Evolutionary conservation across 208 protist genomes (phyloP).

Genomic region (Wallacemonas sp.): DNA sequence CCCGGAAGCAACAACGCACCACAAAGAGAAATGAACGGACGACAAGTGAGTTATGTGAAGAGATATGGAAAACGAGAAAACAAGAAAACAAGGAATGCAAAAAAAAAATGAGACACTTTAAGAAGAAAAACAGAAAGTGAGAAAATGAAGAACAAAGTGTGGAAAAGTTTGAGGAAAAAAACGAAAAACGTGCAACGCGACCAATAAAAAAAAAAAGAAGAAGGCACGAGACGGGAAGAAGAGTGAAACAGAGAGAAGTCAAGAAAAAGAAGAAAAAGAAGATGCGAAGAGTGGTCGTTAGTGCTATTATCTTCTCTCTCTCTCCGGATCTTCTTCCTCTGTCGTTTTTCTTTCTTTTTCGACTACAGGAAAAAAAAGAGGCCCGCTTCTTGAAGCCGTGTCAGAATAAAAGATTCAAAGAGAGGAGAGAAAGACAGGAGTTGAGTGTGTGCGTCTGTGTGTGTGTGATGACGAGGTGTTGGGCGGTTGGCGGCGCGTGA

Average conservation of each 20-base stretch:
- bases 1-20: not conserved
- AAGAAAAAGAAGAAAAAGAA: too few species aligned
- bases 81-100: not conserved
- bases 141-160: not conserved
- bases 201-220: not conserved
- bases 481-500: not conserved
- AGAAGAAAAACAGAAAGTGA: conserved; percentile 9
- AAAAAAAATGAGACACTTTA: not conserved
- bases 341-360: too few species aligned
- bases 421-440: conserved; percentile 5
- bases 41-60: not conserved
- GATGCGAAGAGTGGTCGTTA: too few species aligned
- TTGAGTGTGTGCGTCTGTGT: not conserved
- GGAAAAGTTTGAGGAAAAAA: not conserved
- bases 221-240: too few species aligned
- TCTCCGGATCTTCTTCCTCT: too few species aligned
- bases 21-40: not conserved
- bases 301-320: too few species aligned
- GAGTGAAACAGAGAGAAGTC: not conserved
- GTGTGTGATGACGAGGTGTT: not conserved
- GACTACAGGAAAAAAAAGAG: conserved; percentile 4
- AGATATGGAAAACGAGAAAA: conserved; percentile 11
- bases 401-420: too few species aligned
- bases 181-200: not conserved
- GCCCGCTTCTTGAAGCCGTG: too few species aligned